Evolutionary conservation across 495 filamentous ascomycete species (phyloP).

Genomic region (Aspergillus panamensis): DNA sequence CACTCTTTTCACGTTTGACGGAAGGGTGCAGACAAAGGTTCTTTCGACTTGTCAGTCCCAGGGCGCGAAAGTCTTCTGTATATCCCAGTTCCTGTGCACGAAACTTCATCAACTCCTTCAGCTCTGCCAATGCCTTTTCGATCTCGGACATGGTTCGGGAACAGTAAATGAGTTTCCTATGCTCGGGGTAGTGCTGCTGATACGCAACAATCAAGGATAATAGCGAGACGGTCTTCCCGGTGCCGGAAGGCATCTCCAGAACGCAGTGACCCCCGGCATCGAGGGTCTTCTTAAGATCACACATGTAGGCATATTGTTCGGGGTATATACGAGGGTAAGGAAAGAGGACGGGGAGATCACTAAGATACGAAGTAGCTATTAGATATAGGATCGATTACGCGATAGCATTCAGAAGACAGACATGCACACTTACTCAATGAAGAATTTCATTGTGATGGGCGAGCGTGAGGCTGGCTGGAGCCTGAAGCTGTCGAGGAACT

Average conservation of each 20-base stretch:
- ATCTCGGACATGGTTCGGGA: conserved; percentile 67
- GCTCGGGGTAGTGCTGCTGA: conserved; percentile 84
- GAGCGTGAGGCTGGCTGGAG: conserved; percentile 27
- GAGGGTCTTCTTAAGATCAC: conserved; percentile 93
- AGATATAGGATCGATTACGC: conserved; percentile 7
- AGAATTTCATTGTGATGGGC: conserved; percentile 81
- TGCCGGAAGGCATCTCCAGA: conserved; percentile 99
- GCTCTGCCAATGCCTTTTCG: conserved; percentile 90
- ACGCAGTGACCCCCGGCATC: conserved; percentile 94
- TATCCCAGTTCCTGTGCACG: conserved; percentile 78
- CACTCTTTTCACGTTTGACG: conserved; percentile 93
- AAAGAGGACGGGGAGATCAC: conserved; percentile 90
- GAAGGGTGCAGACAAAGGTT: conserved; percentile 95
- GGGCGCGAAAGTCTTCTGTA: conserved; percentile 86
- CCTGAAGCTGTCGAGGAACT: conserved; percentile 15
- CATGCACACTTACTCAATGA: conserved; percentile 68
- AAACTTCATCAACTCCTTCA: conserved; percentile 93
- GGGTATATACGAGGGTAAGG: conserved; percentile 97
- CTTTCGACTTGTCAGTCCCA: conserved; percentile 93
- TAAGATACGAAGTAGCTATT: conserved; percentile 29
- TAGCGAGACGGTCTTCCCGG: conserved; percentile 94
- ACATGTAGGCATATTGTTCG: conserved; percentile 99
- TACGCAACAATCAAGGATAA: conserved; percentile 95
- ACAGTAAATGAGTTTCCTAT: conserved; percentile 96
- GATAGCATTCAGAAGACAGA: neutral